Evolutionary conservation across 2,329 filamentous ascomycete genomes (phyloP), one percentile per base, ranked within the genome.

Genomic region (Colletotrichum tropicicola): DNA sequence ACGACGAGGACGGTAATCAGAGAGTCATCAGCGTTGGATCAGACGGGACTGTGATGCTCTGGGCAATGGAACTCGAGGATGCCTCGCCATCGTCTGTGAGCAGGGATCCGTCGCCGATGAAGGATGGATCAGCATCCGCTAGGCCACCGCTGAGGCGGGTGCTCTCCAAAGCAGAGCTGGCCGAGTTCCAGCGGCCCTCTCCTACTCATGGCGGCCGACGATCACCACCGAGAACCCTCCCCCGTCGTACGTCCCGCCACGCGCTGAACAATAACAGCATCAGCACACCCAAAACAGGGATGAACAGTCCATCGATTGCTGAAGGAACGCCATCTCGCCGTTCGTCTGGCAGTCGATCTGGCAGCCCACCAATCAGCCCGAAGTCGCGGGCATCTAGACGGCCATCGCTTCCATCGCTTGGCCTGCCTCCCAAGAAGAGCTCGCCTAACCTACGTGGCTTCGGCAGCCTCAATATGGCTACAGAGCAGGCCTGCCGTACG

Each of bases 1-100:
- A 91, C 58, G 83, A 83, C 7, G 82, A 84, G 0, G 85, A 87
- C 15, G 81, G 83, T 15, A 79, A 81, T 25, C 85, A 86, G 55
- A 85, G 84, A 65, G 79, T 93, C 43, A 86, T 95, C 55, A 94
- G 91, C 69, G 91, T 92, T 30, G 92, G 91, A 2, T 88, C 91
- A 5, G 92, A 96, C 74, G 92, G 92, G 1, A 93, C 92, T 0
- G 90, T 95, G 68, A 94, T 95, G 91, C 88, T 94, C 27, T 96
- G 92, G 91, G 80, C 79, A 2, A 74, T 89, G 57, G 85, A 88
- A 58, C 70, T 86, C 30, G 80, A 82, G 43, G 83, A 87, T 44
- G 73, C 77, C 8, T 69, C 74, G 4, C 74, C 75, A 37, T 75
- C 77, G 2, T 76, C 80, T 39, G 73, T 75, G 68, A 83, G 79